Base-by-base conservation (phyloP, 1,139 yeast species). In the Ogataea hybrid region DNA sequence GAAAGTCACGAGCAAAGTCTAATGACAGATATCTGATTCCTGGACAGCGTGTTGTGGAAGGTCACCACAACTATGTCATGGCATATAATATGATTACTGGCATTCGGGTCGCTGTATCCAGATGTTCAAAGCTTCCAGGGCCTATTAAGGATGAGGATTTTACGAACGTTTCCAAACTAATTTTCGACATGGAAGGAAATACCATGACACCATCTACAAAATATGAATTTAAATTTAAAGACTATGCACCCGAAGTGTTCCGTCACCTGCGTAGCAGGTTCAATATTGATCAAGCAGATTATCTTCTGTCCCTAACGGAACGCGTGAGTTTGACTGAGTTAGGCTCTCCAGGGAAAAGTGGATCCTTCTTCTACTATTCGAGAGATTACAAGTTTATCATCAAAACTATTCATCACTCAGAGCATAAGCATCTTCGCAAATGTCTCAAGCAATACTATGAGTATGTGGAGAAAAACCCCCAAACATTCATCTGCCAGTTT, bases 51-150 rank as follows among this genome's bases (percentile, higher is more conserved):
- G 52, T 59, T 10, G 54, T 51, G 3, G 65, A 62, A 43, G 97
- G 96, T 34, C 97, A 92, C 59, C 89, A 81, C 41, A 92, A 90
- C 63, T 94, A 84, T 57, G 88, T 89, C 28, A 82, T 92, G 71
- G 98, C 97, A 1, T 94, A 92, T 63, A 89, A 92, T 63, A 92
- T 94, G 97, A 73, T 94, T 44, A 90, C 98, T 0, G 98, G 99
- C 11, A 92, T 94, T 39, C 73, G 98, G 46, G 96, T 90, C 2
- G 94, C 97, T 0, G 97, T 89, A 1, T 86, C 96, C 9, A 70
- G 96, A 44, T 85, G 95, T 56, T 87, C 96, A 0, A 95, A 95
- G 34, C 75, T 84, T 7, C 86, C 88, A 77, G 77, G 83, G 44
- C 82, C 84, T 28, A 67, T 92, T 36, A 74, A 72, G 2, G 84